Conservation (phyloP, 129 eudicot genomes). For the Escallonia herrerae region DNA sequence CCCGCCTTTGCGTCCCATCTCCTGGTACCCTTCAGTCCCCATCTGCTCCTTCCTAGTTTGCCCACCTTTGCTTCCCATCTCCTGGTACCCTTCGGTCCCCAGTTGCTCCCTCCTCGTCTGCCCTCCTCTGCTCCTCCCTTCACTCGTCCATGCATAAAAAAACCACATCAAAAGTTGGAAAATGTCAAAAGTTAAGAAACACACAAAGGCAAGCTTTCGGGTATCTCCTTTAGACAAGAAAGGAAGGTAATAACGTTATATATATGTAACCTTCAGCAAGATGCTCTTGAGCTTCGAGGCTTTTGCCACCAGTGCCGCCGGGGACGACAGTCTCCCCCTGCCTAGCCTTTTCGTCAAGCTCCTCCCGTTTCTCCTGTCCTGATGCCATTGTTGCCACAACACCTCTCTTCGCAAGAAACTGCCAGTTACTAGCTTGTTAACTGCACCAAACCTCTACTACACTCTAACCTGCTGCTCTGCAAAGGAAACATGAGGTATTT, state of each 20-base stretch:
- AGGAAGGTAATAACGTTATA: background rate
- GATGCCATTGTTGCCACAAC: conserved; percentile 34
- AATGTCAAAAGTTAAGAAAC: background rate
- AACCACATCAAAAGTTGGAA: background rate
- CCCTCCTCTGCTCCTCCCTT: conserved; percentile 55
- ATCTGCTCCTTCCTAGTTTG: conserved; percentile 58
- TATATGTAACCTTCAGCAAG: conserved; percentile 49
- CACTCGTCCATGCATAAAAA: conserved; percentile 28
- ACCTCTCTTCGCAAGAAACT: background rate
- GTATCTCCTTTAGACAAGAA: background rate
- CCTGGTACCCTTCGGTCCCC: conserved; percentile 60
- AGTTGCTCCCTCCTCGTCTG: conserved; percentile 53
- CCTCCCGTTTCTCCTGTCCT: conserved; percentile 33
- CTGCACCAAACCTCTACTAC: background rate
- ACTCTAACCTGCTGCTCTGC: no score
- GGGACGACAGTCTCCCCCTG: conserved; percentile 70
- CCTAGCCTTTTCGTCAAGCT: conserved; percentile 50
- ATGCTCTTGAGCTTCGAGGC: conserved; percentile 74
- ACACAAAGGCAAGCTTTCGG: no score
- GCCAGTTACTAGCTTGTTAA: no score
- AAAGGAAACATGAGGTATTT: no score
- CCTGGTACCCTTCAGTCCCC: conserved; percentile 54
- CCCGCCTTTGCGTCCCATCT: conserved; percentile 79
- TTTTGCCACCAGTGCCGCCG: conserved; percentile 67
- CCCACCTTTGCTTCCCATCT: conserved; percentile 60